Conservation (phyloP, 208 protist species). For the Herpetomonas tarakana region DNA sequence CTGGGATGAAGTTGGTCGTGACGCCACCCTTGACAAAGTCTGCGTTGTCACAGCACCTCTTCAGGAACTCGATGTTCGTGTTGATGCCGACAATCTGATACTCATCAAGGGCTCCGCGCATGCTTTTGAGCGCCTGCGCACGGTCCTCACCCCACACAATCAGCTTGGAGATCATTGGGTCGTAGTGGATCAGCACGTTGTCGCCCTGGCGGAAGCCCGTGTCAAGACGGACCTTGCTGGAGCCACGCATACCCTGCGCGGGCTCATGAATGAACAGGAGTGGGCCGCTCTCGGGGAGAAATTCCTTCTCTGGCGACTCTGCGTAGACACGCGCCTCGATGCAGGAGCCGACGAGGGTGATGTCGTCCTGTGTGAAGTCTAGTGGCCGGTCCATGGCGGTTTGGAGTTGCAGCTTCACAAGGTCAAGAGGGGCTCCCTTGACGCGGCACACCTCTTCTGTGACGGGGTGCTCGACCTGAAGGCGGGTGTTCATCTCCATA, state of each 20-base stretch:
- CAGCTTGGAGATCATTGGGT: conserved; percentile 98
- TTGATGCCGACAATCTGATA: conserved; percentile 88
- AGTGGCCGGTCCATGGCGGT: conserved; percentile 43
- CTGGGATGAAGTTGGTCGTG: conserved; percentile 78
- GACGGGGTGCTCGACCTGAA: conserved; percentile 94
- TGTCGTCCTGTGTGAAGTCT: conserved; percentile 47
- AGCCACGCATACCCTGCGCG: conserved; percentile 28
- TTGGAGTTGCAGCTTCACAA: conserved; percentile 92
- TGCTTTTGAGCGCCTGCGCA: conserved; percentile 35
- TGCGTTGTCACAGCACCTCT: conserved; percentile 42
- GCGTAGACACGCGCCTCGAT: conserved; percentile 95
- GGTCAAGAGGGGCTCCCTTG: conserved; percentile 56
- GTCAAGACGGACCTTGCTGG: conserved; percentile 52
- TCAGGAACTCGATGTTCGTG: conserved; percentile 87
- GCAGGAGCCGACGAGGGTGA: conserved; percentile 64
- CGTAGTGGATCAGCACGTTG: conserved; percentile 90
- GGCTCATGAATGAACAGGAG: conserved; percentile 17
- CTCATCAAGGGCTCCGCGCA: conserved; percentile 57
- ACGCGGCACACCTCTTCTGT: conserved; percentile 86
- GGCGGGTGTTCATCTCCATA: conserved; percentile 98
- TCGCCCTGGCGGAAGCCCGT: conserved; percentile 65
- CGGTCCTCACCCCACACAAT: conserved; percentile 84
- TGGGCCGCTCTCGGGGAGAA: conserved; percentile 65
- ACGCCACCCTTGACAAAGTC: conserved; percentile 61
- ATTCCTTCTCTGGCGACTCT: conserved; percentile 82